Conservation (phyloP, 2,329 filamentous ascomycete species). For the Colletotrichum kahawae region DNA sequence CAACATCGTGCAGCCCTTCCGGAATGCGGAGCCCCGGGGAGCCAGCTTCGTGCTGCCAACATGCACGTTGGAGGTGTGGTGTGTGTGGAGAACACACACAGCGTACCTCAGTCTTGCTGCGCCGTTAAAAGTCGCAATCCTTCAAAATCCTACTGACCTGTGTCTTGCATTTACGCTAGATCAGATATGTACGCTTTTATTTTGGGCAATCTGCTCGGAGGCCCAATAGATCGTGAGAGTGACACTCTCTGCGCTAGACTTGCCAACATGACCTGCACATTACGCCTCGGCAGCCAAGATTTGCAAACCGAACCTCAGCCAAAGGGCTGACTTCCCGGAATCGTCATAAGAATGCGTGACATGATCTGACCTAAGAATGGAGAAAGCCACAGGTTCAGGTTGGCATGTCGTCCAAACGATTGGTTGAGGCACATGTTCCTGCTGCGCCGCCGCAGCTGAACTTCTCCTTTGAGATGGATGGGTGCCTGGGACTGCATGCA, state of each 20-base stretch:
- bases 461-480: background rate
- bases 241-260: background rate
- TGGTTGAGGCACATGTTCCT: background rate
- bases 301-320: background rate
- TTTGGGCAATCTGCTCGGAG: background rate
- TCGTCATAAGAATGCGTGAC: background rate
- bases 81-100: background rate
- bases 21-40: background rate
- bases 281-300: background rate
- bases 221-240: background rate
- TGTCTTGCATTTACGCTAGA: background rate
- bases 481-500: background rate
- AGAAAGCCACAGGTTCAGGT: background rate
- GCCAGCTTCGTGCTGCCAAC: background rate
- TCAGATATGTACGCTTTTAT: background rate
- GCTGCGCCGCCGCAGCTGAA: background rate
- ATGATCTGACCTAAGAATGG: constrained; percentile 1
- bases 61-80: background rate
- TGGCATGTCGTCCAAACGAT: background rate
- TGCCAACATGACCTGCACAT: background rate
- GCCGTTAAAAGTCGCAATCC: constrained; percentile 1
- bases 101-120: background rate
- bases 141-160: constrained; percentile 5
- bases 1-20: background rate
- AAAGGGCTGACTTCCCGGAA: background rate